Conservation (phyloP, 768 basidiomycete genomes). For the Tephrocybe sp. region DNA sequence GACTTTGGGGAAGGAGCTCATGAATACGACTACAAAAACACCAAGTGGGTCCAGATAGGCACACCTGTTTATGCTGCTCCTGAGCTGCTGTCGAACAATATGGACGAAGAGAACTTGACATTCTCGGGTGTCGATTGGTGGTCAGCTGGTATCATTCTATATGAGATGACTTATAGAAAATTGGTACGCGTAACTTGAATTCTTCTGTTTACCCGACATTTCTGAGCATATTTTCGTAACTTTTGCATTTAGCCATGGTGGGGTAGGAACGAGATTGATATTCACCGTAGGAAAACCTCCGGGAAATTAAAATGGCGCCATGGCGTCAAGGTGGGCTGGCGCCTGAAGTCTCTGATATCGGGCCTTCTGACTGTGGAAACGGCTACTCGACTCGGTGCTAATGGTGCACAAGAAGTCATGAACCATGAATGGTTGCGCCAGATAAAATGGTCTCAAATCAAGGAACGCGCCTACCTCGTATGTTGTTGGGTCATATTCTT, state of each 20-base stretch:
- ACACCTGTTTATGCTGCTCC: conserved; percentile 51
- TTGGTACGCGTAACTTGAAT: conserved; percentile 23
- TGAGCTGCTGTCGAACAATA: conserved; percentile 30
- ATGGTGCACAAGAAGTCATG: conserved; percentile 30
- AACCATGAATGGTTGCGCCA: conserved; percentile 43
- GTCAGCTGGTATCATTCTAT: conserved; percentile 47
- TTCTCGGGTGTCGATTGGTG: conserved; percentile 51
- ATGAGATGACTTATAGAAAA: conserved; percentile 47
- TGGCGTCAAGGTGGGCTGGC: conserved; percentile 31
- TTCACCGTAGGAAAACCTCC: conserved; percentile 24
- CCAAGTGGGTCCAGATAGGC: conserved; percentile 36
- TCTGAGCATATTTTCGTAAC: no score
- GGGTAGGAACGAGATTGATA: conserved; percentile 19
- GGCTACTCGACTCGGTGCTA: conserved; percentile 36
- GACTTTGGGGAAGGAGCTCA: conserved; percentile 47
- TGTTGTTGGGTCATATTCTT: no score
- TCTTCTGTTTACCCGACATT: conserved; percentile 13
- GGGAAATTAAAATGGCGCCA: conserved; percentile 39
- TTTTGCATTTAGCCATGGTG: conserved; percentile 22
- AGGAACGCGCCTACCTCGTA: conserved; percentile 42
- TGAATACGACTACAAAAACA: conserved; percentile 19
- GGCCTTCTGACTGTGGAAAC: conserved; percentile 38
- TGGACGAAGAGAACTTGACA: conserved; percentile 11
- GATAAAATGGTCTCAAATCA: conserved; percentile 48
- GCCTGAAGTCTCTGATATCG: conserved; percentile 40